These are phyloP conservation scores for Rhizopus sp. DNA, from an alignment of 371 early-diverging fungal genomes.

Conservation along the genomic window DNA sequence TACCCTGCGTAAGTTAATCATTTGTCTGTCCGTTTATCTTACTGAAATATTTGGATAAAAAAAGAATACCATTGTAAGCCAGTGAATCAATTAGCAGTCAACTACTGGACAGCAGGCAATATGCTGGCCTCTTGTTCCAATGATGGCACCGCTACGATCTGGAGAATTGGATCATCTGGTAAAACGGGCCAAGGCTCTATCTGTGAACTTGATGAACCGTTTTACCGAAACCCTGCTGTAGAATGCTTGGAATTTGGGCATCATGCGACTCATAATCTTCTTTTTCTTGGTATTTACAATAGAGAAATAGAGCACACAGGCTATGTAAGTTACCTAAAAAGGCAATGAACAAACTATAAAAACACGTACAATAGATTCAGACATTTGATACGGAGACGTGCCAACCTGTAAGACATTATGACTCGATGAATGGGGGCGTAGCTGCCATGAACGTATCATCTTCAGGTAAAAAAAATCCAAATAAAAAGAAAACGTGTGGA, in stretches of 20 bases:
- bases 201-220: constrained; percentile 24
- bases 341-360: not conserved
- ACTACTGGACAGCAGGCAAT: constrained; percentile 20
- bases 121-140: constrained; percentile 37
- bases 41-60: not conserved
- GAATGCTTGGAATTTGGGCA: constrained; percentile 45
- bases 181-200: constrained; percentile 29
- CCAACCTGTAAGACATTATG: constrained; percentile 7
- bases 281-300: constrained; percentile 35
- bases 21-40: not conserved
- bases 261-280: constrained; percentile 16
- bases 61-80: constrained; percentile 24
- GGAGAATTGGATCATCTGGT: constrained; percentile 30
- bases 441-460: constrained; percentile 31
- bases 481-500: not conserved
- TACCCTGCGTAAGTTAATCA: constrained; percentile 31
- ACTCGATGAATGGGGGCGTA: constrained; percentile 30
- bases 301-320: constrained; percentile 23
- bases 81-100: constrained; percentile 30
- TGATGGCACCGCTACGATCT: constrained; percentile 43
- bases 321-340: constrained; percentile 21
- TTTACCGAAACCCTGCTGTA: constrained; percentile 18
- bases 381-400: constrained; percentile 26
- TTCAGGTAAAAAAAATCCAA: constrained; percentile 16
- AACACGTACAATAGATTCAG: constrained; percentile 26